Base-by-base conservation (phyloP, 176 grass and related monocot species). In the Zoysia japonica region DNA sequence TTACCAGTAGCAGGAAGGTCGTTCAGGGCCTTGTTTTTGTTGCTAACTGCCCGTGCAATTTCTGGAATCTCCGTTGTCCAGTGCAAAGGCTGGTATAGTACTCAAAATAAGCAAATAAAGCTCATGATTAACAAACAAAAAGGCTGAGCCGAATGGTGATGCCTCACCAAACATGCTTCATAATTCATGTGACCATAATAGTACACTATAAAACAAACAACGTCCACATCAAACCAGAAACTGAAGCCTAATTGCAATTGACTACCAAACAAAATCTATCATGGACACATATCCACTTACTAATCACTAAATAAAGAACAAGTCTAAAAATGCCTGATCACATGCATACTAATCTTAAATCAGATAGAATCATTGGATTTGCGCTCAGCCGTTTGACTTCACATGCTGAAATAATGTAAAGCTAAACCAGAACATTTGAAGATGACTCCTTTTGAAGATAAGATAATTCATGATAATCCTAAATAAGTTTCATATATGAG, bases 141-240 rank as follows among this genome's bases (percentile, higher is more conserved):
- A 70, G 55, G 59, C 47, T 46, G 28, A 59, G 5, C 57, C 40
- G 10, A 85, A 89, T 37, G 57, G 77, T 72, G 77, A 85, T 85
- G 87, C 51, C 69, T 72, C 77, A 85, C 77, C 87, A 77, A 85
- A 85, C 71, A 89, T 65, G 54, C 82, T 88, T 71, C 7, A 55
- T 59, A 55, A 68, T 67, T 74, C 76, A 85, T 81, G 76, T 80
- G 77, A 84, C 28, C 28, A 28, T 28, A 28, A 28, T 28, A 28
- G 28, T 28, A 49, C 65, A 60, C 49, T 65, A 89, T 3, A 66
- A 81, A 88, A 85, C 65, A 76, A 75, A 65, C 2, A 47, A 84
- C 16, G 77, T 85, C 82, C 55, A 66, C 68, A 80, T 84, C 77
- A 80, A 12, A 71, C 77, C 35, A 77, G 87, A 77, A 89, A 80